Base-by-base conservation (phyloP, 2,329 filamentous ascomycete species). In the Didymella sp. region DNA sequence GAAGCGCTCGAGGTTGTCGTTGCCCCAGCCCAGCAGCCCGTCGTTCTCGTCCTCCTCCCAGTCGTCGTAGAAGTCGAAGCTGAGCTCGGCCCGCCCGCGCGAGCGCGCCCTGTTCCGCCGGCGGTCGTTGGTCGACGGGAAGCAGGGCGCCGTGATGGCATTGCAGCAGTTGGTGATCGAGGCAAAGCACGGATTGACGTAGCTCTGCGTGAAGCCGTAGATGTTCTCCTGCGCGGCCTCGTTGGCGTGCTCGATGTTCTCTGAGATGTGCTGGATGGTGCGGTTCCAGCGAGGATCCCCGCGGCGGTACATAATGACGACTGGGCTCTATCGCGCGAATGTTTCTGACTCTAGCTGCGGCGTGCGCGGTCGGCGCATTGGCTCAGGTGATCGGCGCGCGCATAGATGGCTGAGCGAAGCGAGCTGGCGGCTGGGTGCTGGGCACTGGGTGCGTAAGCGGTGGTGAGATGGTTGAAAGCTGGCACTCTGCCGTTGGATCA, bases 11-110 rank as follows among this genome's bases (percentile, higher is more conserved):
- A 96, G 87, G 72, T 96, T 92, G 69, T 96, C 92, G 65, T 85
- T 78, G 35, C 89, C 88, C 90, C 92, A 96, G 42, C 86, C 88
- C 49, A 93, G 79, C 44, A 94, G 75, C 0, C 87, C 84, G 35
- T 87, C 84, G 30, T 80, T 81, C 47, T 85, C 83, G 27, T 87
- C 84, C 51, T 86, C 83, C 59, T 96, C 92, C 94, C 94, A 98
- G 76, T 97, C 94, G 76, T 97, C 94, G 79, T 98, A 98, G 75
- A 98, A 98, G 76, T 97, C 94, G 73, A 98, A 98, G 70, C 86
- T 93, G 68, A 90, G 86, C 77, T 97, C 93, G 25, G 92, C 90
- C 48, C 87, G 77, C 2, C 85, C 86, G 59, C 80, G 74, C 53
- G 79, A 77, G 21, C 82, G 77, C 17, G 77, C 78, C 31, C 89